phyloP scores from a whole-genome alignment of 768 basidiomycete species.

The Lepiota brunneoincarnata region DNA sequence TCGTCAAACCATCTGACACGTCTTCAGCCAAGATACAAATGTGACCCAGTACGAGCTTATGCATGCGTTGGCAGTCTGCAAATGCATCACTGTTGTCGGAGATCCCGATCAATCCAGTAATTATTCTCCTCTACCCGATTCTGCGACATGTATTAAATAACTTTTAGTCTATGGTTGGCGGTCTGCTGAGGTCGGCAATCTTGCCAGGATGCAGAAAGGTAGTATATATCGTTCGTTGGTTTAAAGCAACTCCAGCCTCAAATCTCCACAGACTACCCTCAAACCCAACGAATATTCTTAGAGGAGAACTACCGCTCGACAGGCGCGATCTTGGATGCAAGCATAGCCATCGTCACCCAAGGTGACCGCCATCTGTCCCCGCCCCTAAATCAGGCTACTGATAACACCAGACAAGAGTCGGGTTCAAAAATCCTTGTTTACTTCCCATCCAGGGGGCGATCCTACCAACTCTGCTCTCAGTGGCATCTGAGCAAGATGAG shows the following conservation, averaged over 20 bases:
- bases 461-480: slow-evolving; percentile 54
- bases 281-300: slow-evolving; percentile 65
- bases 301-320: slow-evolving; percentile 91
- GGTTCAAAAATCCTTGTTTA: slow-evolving; percentile 69
- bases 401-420: slow-evolving; percentile 60
- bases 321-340: slow-evolving; percentile 66
- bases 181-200: slow-evolving; percentile 73
- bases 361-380: slow-evolving; percentile 34
- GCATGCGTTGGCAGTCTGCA: slow-evolving; percentile 53
- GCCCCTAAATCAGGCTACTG: background rate
- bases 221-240: background rate
- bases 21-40: slow-evolving; percentile 13
- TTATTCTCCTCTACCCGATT: background rate
- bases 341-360: slow-evolving; percentile 79
- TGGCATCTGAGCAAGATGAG: slow-evolving; percentile 58
- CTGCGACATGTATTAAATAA: background rate
- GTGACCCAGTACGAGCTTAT: slow-evolving; percentile 80
- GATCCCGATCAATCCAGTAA: slow-evolving; percentile 89
- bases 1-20: background rate
- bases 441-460: slow-evolving; percentile 64
- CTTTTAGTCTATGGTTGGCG: slow-evolving; percentile 80
- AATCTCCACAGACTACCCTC: slow-evolving; percentile 52
- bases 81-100: slow-evolving; percentile 77
- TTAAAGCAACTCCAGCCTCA: background rate
- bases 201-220: slow-evolving; percentile 71